phyloP scores from a whole-genome alignment of 2,329 filamentous ascomycete species.

The Orbilia brochopaga region DNA sequence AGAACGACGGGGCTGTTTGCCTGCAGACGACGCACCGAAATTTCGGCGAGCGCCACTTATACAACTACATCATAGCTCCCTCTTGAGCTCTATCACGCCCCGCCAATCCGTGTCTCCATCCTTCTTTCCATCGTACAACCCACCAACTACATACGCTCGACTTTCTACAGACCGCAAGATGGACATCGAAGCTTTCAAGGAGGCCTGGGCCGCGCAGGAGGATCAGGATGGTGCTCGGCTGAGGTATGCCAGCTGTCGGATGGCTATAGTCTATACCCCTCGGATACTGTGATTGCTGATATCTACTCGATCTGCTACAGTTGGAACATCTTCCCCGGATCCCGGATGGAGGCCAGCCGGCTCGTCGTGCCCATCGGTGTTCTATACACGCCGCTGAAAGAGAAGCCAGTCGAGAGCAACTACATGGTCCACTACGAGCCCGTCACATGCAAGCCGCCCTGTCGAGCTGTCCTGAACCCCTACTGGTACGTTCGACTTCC shows the following conservation, averaged over 20 bases:
- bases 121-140: conserved; percentile 18
- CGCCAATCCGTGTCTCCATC: conserved; percentile 27
- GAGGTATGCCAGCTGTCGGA: conserved; percentile 36
- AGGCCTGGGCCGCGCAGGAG: conserved; percentile 41
- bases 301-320: conserved; percentile 57
- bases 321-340: conserved; percentile 98
- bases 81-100: conserved; percentile 28
- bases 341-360: conserved; percentile 95
- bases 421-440: conserved; percentile 82
- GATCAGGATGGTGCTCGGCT: conserved; percentile 52
- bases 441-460: conserved; percentile 89
- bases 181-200: conserved; percentile 50
- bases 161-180: conserved; percentile 25
- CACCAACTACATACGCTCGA: not conserved
- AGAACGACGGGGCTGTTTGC: conserved; percentile 3
- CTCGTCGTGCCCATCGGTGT: conserved; percentile 95
- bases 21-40: conserved; percentile 8
- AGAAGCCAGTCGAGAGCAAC: conserved; percentile 71
- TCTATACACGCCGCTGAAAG: conserved; percentile 93
- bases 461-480: conserved; percentile 92
- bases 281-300: conserved; percentile 3
- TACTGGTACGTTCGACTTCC: conserved; percentile 73
- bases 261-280: not conserved
- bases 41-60: conserved; percentile 9
- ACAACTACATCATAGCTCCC: conserved; percentile 25